Conservation (phyloP, 768 basidiomycete species). For the Naematelia aurantialba region DNA sequence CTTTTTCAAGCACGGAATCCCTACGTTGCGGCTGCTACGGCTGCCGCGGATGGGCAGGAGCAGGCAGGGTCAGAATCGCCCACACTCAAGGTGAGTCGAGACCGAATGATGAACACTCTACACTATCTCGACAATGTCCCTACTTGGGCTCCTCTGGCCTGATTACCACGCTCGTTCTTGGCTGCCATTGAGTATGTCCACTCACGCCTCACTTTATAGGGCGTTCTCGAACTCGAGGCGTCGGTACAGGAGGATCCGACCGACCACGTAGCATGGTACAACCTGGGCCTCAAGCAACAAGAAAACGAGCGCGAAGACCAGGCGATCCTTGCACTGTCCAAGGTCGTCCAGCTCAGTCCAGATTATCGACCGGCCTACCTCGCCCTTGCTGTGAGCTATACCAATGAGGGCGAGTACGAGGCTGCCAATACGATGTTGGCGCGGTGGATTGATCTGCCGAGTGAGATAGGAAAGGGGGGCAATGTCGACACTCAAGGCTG, state of each 20-base stretch:
- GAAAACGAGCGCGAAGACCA: conserved; percentile 93
- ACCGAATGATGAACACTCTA: neutral
- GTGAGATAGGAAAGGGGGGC: no score
- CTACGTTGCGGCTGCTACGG: no score
- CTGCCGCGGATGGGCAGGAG: conserved; percentile 2
- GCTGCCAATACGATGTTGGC: conserved; percentile 75
- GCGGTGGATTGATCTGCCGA: conserved; percentile 72
- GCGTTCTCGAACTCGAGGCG: conserved; percentile 83
- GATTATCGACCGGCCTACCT: conserved; percentile 69
- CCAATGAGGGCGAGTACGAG: conserved; percentile 75
- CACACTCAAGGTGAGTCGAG: conserved; percentile 22
- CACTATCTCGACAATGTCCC: no score
- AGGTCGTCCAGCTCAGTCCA: conserved; percentile 76
- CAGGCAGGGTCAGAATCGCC: conserved; percentile 16
- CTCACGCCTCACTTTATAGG: conserved; percentile 56
- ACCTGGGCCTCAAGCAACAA: conserved; percentile 93
- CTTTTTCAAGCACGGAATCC: conserved; percentile 47
- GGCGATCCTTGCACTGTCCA: conserved; percentile 77
- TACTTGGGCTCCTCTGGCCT: no score
- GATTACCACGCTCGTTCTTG: no score
- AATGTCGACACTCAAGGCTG: neutral
- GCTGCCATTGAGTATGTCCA: no score
- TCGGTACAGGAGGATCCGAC: conserved; percentile 71
- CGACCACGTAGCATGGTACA: conserved; percentile 76
- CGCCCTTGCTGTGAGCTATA: conserved; percentile 81